Evolutionary conservation across 768 basidiomycete species (phyloP).

Genomic region (Saitozyma sp.): DNA sequence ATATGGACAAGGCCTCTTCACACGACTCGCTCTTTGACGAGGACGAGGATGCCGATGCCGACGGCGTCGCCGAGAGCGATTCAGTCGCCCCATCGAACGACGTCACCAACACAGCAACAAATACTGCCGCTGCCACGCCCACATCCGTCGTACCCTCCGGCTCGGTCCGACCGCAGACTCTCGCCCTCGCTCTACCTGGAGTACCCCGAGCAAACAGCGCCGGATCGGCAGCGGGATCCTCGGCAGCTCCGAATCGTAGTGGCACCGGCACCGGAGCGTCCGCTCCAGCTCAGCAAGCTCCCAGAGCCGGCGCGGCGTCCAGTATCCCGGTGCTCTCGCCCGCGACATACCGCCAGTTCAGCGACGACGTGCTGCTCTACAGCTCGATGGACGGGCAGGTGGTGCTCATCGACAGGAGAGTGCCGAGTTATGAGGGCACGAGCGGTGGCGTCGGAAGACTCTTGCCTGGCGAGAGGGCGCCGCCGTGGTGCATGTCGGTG

Average conservation of each 20-base stretch:
- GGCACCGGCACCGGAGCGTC: constrained; percentile 1
- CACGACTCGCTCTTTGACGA: constrained; percentile 90
- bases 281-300: constrained; percentile 4
- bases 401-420: constrained; percentile 84
- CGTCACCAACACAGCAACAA: constrained; percentile 11
- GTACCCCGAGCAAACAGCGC: not conserved
- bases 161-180: constrained; percentile 19
- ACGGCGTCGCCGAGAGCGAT: not conserved
- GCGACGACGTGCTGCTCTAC: constrained; percentile 81
- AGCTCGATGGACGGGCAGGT: constrained; percentile 90
- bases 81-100: not conserved
- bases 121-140: constrained; percentile 7
- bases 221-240: constrained; percentile 1
- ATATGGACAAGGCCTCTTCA: constrained; percentile 63
- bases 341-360: constrained; percentile 64
- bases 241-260: constrained; percentile 12
- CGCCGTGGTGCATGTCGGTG: constrained; percentile 95
- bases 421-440: constrained; percentile 53
- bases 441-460: constrained; percentile 71
- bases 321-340: constrained; percentile 60
- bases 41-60: constrained; percentile 61
- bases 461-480: constrained; percentile 87
- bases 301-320: constrained; percentile 21
- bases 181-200: constrained; percentile 7
- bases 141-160: not conserved